These are phyloP conservation scores for Gonium pectorale DNA, from an alignment of 139 green algal genomes.

Conservation along the genomic window DNA sequence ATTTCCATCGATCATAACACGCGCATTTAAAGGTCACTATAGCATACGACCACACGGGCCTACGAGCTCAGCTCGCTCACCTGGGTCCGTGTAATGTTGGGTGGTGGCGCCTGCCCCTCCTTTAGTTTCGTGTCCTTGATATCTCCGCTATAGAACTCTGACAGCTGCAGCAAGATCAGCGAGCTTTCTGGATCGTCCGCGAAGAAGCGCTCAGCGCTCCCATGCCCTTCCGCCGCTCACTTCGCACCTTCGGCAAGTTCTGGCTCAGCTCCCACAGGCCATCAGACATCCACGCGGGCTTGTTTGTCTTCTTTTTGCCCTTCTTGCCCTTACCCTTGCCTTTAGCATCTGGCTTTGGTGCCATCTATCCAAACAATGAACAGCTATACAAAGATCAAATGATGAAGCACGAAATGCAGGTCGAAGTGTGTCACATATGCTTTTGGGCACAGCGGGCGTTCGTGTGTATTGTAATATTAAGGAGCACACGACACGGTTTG, in stretches of 20 bases:
- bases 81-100: slow-evolving; percentile 53
- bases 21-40: too few species aligned
- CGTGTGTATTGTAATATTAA: too few species aligned
- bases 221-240: not conserved
- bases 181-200: not conserved
- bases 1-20: too few species aligned
- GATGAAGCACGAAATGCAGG: too few species aligned
- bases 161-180: slow-evolving; percentile 5
- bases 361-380: not conserved
- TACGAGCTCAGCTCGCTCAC: too few species aligned
- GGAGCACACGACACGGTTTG: too few species aligned
- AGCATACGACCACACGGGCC: too few species aligned
- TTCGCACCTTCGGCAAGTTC: not conserved
- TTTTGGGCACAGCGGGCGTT: too few species aligned
- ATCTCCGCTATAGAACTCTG: slow-evolving; percentile 59
- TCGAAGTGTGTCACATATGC: too few species aligned
- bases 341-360: slow-evolving; percentile 13
- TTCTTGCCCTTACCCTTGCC: slow-evolving; percentile 22
- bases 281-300: slow-evolving; percentile 55
- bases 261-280: slow-evolving; percentile 49
- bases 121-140: slow-evolving; percentile 63
- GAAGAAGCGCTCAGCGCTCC: not conserved
- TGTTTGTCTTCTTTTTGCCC: slow-evolving; percentile 45
- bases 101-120: slow-evolving; percentile 41
- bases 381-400: slow-evolving; percentile 6